Conservation (phyloP, 148 eudicot species). For the Drosera capensis region DNA sequence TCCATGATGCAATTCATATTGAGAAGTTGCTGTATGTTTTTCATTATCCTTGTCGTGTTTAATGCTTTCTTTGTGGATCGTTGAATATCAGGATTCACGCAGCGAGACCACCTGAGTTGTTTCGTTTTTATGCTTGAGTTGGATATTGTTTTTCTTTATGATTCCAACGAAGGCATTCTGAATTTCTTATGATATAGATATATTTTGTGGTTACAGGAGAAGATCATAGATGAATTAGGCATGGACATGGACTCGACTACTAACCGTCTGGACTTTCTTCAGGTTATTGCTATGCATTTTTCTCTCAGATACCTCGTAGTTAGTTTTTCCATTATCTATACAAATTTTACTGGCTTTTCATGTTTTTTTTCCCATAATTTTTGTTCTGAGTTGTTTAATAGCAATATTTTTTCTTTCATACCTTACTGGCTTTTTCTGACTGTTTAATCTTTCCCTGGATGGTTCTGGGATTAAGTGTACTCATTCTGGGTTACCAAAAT, state of each 20-base stretch:
- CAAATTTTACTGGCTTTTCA: background rate
- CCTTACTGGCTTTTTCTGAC: background rate
- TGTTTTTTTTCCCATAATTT: background rate
- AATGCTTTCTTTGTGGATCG: no score
- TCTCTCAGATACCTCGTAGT: no score
- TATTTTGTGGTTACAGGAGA: slow-evolving; percentile 46
- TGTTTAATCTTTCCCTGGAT: background rate
- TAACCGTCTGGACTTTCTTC: slow-evolving; percentile 90
- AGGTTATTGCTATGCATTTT: slow-evolving; percentile 46
- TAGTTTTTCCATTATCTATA: no score
- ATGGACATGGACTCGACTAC: slow-evolving; percentile 88
- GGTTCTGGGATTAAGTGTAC: background rate
- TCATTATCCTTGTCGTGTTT: background rate
- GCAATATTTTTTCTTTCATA: background rate
- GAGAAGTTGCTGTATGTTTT: background rate
- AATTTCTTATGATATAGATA: background rate
- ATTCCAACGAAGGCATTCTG: no score
- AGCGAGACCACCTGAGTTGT: no score
- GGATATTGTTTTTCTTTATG: background rate
- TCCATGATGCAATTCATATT: background rate
- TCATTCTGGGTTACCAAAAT: no score
- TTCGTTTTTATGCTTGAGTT: no score
- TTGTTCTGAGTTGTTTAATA: background rate
- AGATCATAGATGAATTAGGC: slow-evolving; percentile 74
- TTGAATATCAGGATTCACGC: background rate